Conservation (phyloP, 164 flowering plant species). For the Sedum album region DNA sequence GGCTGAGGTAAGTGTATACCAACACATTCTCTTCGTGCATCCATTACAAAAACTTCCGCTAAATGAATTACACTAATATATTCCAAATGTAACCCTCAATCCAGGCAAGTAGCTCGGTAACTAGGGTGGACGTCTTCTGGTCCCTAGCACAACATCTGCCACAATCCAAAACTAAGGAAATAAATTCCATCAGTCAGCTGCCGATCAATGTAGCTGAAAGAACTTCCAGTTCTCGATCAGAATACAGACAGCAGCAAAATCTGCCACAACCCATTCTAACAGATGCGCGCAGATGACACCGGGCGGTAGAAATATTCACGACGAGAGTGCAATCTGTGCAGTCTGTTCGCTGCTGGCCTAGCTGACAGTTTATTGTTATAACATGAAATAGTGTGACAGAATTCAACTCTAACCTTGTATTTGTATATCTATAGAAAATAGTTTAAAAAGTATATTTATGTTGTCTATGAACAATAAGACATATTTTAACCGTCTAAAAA, state of each 20-base stretch:
- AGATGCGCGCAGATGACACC: constrained; percentile 11
- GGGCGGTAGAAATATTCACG: not conserved
- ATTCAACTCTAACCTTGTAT: too few relatives aligned
- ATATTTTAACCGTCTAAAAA: too few relatives aligned
- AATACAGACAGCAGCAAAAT: constrained; percentile 30
- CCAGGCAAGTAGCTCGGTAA: constrained; percentile 87
- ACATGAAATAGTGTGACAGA: too few relatives aligned
- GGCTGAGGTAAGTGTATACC: constrained; percentile 27
- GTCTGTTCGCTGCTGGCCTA: not conserved
- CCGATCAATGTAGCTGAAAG: constrained; percentile 17
- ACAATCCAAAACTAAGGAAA: constrained; percentile 35
- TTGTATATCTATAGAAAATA: too few relatives aligned
- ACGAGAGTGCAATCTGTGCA: not conserved
- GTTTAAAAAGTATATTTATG: too few relatives aligned
- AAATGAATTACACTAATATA: not conserved
- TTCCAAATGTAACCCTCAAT: not conserved
- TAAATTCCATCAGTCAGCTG: constrained; percentile 18
- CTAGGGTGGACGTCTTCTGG: constrained; percentile 89
- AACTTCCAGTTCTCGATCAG: constrained; percentile 18
- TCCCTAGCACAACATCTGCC: constrained; percentile 76
- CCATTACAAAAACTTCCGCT: not conserved
- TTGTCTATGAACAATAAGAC: too few relatives aligned
- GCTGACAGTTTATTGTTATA: not conserved
- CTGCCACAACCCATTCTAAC: constrained; percentile 34
- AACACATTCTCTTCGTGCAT: not conserved